phyloP scores from a whole-genome alignment of 169 alveolate genomes.

The Plasmodium knowlesi region DNA sequence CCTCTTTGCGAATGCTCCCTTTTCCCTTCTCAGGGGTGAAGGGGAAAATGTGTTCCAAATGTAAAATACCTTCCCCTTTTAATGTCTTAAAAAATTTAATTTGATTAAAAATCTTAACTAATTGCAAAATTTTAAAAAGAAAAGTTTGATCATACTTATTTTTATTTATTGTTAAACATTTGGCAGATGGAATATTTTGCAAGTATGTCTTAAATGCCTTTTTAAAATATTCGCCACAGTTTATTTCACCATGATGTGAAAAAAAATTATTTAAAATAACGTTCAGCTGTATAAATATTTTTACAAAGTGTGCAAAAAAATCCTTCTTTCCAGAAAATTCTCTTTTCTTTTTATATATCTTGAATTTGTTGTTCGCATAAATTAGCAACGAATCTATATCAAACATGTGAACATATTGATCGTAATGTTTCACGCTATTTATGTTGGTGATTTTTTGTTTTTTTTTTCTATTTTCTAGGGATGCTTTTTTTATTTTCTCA shows the following conservation, averaged over 20 bases:
- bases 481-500: constrained; percentile 51
- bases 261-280: constrained; percentile 46
- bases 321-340: background rate
- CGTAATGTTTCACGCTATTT: constrained; percentile 69
- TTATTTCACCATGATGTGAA: constrained; percentile 24
- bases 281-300: constrained; percentile 43
- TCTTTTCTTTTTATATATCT: constrained; percentile 15
- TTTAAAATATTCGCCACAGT: constrained; percentile 7
- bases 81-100: constrained; percentile 48
- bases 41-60: background rate
- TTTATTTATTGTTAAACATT: background rate
- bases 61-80: constrained; percentile 15
- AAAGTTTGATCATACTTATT: constrained; percentile 15
- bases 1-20: background rate
- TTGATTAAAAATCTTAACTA: constrained; percentile 55
- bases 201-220: constrained; percentile 17
- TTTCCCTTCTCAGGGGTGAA: background rate
- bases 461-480: background rate
- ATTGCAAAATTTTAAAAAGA: constrained; percentile 8
- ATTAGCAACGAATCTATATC: constrained; percentile 43
- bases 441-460: constrained; percentile 55
- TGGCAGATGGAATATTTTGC: background rate
- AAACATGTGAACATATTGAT: constrained; percentile 22
- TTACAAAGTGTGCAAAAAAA: constrained; percentile 6
- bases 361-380: constrained; percentile 38